Conservation (phyloP, 306 rosid genomes). For the Castanea crenata region DNA sequence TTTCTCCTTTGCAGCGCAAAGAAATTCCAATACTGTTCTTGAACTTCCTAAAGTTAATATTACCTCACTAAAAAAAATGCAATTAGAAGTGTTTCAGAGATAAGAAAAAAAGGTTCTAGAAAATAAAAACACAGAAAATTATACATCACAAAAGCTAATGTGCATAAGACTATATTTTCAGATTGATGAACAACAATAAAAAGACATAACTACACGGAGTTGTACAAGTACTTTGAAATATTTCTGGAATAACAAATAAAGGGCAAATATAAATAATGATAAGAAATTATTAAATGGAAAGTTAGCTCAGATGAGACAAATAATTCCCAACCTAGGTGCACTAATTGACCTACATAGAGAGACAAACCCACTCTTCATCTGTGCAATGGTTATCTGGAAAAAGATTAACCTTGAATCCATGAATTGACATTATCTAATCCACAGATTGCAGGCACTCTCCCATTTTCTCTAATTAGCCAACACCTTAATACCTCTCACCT, state of each 20-base stretch:
- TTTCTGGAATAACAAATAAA: background rate
- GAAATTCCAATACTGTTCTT: constrained; percentile 94
- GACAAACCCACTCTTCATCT: background rate
- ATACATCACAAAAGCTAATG: background rate
- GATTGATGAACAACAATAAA: background rate
- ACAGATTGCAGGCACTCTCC: background rate
- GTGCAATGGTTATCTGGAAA: background rate
- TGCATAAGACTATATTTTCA: background rate
- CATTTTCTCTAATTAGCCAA: background rate
- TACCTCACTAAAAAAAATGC: constrained; percentile 68
- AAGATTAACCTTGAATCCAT: background rate
- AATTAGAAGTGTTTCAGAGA: constrained; percentile 20
- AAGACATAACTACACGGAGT: background rate
- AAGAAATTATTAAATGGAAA: background rate
- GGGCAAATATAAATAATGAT: background rate
- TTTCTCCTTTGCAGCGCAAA: constrained; percentile 92
- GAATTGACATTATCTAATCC: background rate
- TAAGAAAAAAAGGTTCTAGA: constrained; percentile 1
- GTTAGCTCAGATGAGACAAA: background rate
- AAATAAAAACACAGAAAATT: constrained; percentile 1
- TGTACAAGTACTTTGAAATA: background rate
- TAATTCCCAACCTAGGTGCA: background rate
- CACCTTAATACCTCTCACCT: background rate
- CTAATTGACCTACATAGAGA: background rate
- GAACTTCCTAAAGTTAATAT: constrained; percentile 97